These are phyloP conservation scores for Talaromyces sp. DNA, from an alignment of 2,329 filamentous ascomycete species.

Conservation along the genomic window DNA sequence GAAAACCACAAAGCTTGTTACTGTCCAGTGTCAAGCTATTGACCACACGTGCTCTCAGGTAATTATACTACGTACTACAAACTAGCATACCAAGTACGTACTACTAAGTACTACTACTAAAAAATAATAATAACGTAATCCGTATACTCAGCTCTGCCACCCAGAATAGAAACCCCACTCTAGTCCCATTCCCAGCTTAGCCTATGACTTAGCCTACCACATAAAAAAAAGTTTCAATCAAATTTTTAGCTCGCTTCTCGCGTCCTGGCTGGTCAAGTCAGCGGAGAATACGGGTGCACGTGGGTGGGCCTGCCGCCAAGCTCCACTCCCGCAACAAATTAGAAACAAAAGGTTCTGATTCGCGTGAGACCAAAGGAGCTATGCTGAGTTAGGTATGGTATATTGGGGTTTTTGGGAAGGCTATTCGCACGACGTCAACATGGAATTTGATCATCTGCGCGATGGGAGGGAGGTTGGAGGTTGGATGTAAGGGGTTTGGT, in stretches of 20 bases:
- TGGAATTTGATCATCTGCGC: not conserved
- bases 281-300: not conserved
- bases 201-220: not conserved
- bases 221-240: not conserved
- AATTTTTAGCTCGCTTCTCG: not conserved
- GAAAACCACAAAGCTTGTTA: too few species aligned
- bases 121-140: too few species aligned
- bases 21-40: not conserved
- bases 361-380: not conserved
- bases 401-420: not conserved
- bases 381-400: not conserved
- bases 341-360: too few species aligned
- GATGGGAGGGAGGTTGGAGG: not conserved
- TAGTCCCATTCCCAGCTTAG: too few species aligned
- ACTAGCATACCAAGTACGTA: too few species aligned
- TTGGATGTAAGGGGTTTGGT: not conserved
- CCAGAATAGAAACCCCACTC: not conserved
- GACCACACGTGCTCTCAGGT: not conserved
- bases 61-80: not conserved
- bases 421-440: not conserved
- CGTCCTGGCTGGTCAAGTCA: not conserved
- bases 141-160: too few species aligned
- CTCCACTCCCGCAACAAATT: not conserved
- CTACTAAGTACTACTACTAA: too few species aligned
- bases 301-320: not conserved